These are phyloP conservation scores for Annulohypoxylon truncatum DNA, from an alignment of 2,329 filamentous ascomycete genomes.

Conservation along the genomic window DNA sequence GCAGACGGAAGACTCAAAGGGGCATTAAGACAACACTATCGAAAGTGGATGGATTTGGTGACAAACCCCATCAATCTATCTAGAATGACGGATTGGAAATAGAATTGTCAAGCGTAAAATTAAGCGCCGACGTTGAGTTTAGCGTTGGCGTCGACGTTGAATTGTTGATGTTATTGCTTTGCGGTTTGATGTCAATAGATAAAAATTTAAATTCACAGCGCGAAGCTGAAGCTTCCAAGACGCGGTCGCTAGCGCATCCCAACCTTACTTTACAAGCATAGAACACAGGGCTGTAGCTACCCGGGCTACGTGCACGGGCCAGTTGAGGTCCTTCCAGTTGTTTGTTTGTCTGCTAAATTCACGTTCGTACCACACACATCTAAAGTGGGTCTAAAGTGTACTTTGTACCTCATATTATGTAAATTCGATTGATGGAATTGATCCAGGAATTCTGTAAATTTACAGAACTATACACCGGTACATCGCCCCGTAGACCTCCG, in stretches of 20 bases:
- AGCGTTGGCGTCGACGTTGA: background rate
- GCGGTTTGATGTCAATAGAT: constrained; percentile 4
- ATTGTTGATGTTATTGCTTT: background rate
- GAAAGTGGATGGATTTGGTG: constrained; percentile 9
- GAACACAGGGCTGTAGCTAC: constrained; percentile 5
- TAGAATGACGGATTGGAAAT: background rate
- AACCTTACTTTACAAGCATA: constrained; percentile 16
- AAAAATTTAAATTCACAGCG: constrained; percentile 33
- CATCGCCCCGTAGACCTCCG: constrained; percentile 27
- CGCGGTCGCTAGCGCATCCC: constrained; percentile 34
- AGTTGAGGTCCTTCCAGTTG: background rate
- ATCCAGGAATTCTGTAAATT: too few species aligned
- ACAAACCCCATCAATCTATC: constrained; percentile 14
- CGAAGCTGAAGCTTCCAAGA: constrained; percentile 35
- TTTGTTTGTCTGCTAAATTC: background rate
- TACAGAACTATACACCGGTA: background rate
- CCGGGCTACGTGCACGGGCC: constrained; percentile 8
- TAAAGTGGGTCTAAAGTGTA: background rate
- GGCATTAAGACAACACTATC: constrained; percentile 9
- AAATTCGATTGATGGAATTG: background rate
- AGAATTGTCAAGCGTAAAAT: background rate
- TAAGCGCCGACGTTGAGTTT: background rate
- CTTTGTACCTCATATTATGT: too few species aligned
- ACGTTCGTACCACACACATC: background rate
- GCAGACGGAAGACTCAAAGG: constrained; percentile 5